phyloP scores from a whole-genome alignment of 2,329 filamentous ascomycete species.

The Parasarocladium wereldwijsianum region DNA sequence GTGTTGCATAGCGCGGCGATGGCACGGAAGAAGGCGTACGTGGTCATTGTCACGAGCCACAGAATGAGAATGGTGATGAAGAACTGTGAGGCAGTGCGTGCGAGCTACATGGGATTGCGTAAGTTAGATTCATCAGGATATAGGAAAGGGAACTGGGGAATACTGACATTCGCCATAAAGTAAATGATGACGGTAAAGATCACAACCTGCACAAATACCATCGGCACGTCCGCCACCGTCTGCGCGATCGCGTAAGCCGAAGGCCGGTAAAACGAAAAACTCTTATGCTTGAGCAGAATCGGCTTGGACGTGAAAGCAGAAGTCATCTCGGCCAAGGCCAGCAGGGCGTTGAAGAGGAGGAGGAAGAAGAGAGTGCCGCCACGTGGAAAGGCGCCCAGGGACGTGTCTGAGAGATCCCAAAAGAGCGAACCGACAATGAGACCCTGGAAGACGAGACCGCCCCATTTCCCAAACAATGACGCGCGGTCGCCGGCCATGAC shows the following conservation, averaged over 20 bases:
- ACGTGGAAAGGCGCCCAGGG: slow-evolving; percentile 46
- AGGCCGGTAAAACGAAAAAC: slow-evolving; percentile 52
- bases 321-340: slow-evolving; percentile 64
- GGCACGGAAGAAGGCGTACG: slow-evolving; percentile 44
- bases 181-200: slow-evolving; percentile 61
- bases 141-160: too few relatives aligned
- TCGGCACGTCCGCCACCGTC: slow-evolving; percentile 42
- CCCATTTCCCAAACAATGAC: slow-evolving; percentile 64
- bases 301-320: slow-evolving; percentile 46
- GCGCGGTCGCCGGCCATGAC: slow-evolving; percentile 62
- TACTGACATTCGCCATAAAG: slow-evolving; percentile 65
- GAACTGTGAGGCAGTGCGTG: slow-evolving; percentile 50
- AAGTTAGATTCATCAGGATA: too few relatives aligned
- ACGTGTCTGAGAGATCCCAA: slow-evolving; percentile 47
- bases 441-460: slow-evolving; percentile 59
- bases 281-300: slow-evolving; percentile 56
- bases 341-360: slow-evolving; percentile 41
- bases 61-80: slow-evolving; percentile 51
- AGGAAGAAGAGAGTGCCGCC: slow-evolving; percentile 35
- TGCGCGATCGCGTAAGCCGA: slow-evolving; percentile 41
- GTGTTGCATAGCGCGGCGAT: slow-evolving; percentile 44
- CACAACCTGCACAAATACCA: slow-evolving; percentile 49
- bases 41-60: slow-evolving; percentile 40
- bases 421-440: slow-evolving; percentile 72
- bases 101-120: too few relatives aligned